Evolutionary conservation across 768 basidiomycete species (phyloP), one percentile per base, ranked within the genome.

Genomic region (Xerocomellus dryophilus): DNA sequence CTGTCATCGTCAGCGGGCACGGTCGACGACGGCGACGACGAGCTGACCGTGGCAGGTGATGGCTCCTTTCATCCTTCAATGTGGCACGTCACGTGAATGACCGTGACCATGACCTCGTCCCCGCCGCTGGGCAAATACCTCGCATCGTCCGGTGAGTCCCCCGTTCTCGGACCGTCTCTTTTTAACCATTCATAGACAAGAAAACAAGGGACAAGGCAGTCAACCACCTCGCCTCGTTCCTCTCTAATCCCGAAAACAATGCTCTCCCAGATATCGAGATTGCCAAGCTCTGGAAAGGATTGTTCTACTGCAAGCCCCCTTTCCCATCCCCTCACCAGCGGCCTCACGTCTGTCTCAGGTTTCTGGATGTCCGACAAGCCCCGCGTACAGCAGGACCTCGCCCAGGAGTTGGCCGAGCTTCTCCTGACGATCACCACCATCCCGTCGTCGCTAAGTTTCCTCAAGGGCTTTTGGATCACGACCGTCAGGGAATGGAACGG

Each of bases 281-380:
- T 85, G 80, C 83, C 57, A 96, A 94, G 71, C 70, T 98, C 29
- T 98, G 96, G 96, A 98, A 99, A 70, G 96, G 95, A 1, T 81
- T 98, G 47, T 99, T 96, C 70, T 99, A 96, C 71, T 97, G 95
- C 93, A 58, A 59, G 84, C 71, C 6, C 32, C 44, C 7, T 17
- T 38, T 14, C 15, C 21, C 18, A 23, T 40, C 6, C 29, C 21
- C 25, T 20, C 32, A 3, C 25, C 43, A 31, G 4, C 17, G n/a
- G 7, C 43, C 35, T 59, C 53, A 62, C 7, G 14, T 35, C 27
- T 38, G 0, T 27, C 4, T 5, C 38, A 97, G 95, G 96, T 68
- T 98, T 94, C 73, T 99, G 96, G 95, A 98, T 98, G 94, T 98
- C 95, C 10, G 96, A 99, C 73, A 99, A 98, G 67, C 95, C 95